Evolutionary conservation across 768 basidiomycete species (phyloP), one percentile per base, ranked within the genome.

Genomic region (Leccinellum rugosiceps): DNA sequence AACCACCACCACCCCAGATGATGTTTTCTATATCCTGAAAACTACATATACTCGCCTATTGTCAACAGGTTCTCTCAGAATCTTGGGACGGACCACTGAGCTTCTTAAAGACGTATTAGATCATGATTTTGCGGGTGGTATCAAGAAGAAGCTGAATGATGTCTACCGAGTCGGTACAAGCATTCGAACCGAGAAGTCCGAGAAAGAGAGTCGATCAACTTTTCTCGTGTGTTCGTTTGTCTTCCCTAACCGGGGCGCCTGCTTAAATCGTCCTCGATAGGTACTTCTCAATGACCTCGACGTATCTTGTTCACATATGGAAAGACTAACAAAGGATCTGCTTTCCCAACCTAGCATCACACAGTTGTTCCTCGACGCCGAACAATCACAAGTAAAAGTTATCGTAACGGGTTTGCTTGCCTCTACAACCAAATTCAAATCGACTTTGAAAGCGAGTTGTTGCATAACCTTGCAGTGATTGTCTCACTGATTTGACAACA

Each of bases 1-100:
- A 11, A 83, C 78, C 2, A 90, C 88, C 0, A 93, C 91, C 0
- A 85, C 84, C 0, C 92, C 92, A 0, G 97, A 99, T 70, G 97
- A 98, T 63, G 90, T 88, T 2, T 99, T 98, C 75, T 99, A 97
- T 74, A 88, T 99, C 56, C 77, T 98, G 58, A 98, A 97, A 72
- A 79, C 85, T 7, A 87, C 95, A 3, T 78, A 94, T 5, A 78
- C 83, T 19, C 83, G 97, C 11, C 74, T 94, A 31, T 68, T 97
- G 17, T 88, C 90, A 0, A 88, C 90, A 0, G 93, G 92, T 0
- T 88, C 88, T 3, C 60, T 84, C 4, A 67, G 70, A 6, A 82
- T 80, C 3, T 78, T 92, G 2, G 77, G 83, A 57, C 77, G 76
- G 26, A 86, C 85, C 52, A 75, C 86, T 3, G 79, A 81, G 14